Evolutionary conservation across 805 yeast species (phyloP), one percentile per base, ranked within the genome.

Genomic region (Cyberlindnera japonica): DNA sequence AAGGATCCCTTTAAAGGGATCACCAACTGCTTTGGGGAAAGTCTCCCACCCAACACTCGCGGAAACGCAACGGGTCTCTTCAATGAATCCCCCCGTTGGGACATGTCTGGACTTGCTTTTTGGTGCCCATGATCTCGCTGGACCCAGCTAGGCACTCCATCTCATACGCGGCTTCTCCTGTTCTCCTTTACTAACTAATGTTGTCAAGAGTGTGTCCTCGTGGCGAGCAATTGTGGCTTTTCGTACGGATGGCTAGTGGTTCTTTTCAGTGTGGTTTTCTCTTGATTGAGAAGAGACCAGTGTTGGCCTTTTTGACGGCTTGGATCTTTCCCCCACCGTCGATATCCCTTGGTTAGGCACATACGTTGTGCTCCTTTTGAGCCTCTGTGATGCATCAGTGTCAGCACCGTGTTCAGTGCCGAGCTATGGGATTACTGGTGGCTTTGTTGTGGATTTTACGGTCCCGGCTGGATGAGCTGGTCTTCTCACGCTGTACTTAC

Each of bases 31-130:
- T 79, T 81, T 75, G 87, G 89, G 89, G 88, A 81, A 81, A 81
- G 89, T 81, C 89, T 81, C 88, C 89, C 77, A 84, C 84, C 84
- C 47, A 46, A 64, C 53, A 47, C 61, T 65, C 68, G 78, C 83
- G 88, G 88, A 79, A 80, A 81, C 72, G 68, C 53, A 63, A 52
- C 62, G 71, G 65, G 72, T 36, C 37, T 22, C 32, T 38, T 34
- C 37, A 36, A 36, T 33, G 26, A 41, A 41, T 15, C 46, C 17
- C 21, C 46, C 44, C 49, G 44, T 25, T 41, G 35, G 38, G 44
- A 24, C 32, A 33, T 39, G 38, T 25, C 26, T 20, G 41, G 35
- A 23, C 35, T 15, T 13, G 14, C 9, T 12, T 22, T 23, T 14
- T 10, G 15, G 35, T 34, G 17, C 15, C 19, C 20, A 17, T 5